Evolutionary conservation across 306 rosid species (phyloP).

Genomic region (Alnus glutinosa): DNA sequence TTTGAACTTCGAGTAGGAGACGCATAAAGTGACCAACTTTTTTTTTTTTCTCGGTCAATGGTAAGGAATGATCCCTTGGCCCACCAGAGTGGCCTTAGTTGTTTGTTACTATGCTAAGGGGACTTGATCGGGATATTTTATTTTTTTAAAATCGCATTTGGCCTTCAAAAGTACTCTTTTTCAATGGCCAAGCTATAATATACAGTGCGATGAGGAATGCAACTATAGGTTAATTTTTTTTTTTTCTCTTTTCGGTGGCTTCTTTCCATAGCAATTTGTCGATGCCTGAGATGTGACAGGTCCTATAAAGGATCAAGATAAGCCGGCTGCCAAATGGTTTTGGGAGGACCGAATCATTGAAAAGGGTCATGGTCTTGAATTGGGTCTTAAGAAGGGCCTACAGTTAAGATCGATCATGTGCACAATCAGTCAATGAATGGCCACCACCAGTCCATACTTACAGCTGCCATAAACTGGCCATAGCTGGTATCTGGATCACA

Average conservation of each 20-base stretch:
- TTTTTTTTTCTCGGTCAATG: conserved; percentile 26
- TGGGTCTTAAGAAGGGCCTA: conserved; percentile 25
- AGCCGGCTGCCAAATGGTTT: conserved; percentile 10
- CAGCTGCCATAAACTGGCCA: conserved; percentile 21
- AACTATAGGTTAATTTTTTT: background rate
- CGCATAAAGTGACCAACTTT: conserved; percentile 28
- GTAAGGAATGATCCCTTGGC: conserved; percentile 24
- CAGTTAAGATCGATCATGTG: conserved; percentile 21
- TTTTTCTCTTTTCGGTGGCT: conserved; percentile 1
- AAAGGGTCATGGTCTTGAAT: conserved; percentile 23
- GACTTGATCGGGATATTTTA: conserved; percentile 16
- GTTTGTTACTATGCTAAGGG: conserved; percentile 30
- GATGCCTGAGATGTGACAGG: conserved; percentile 22
- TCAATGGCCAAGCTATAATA: background rate
- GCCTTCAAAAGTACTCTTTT: conserved; percentile 12
- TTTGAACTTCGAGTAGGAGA: conserved; percentile 14
- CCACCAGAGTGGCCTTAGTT: conserved; percentile 25
- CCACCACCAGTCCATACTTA: conserved; percentile 12
- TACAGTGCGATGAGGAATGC: conserved; percentile 7
- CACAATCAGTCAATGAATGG: conserved; percentile 2
- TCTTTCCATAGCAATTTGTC: background rate
- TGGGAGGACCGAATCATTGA: conserved; percentile 24
- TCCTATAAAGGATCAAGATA: conserved; percentile 20
- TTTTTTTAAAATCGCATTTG: conserved; percentile 2
- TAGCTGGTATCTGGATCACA: conserved; percentile 20